A percentile compares a stretch with the other conserved stretches of the same genome.
phyloP scores from a whole-genome alignment of 2,329 filamentous ascomycete genomes.

The Colletotrichum sp. region DNA sequence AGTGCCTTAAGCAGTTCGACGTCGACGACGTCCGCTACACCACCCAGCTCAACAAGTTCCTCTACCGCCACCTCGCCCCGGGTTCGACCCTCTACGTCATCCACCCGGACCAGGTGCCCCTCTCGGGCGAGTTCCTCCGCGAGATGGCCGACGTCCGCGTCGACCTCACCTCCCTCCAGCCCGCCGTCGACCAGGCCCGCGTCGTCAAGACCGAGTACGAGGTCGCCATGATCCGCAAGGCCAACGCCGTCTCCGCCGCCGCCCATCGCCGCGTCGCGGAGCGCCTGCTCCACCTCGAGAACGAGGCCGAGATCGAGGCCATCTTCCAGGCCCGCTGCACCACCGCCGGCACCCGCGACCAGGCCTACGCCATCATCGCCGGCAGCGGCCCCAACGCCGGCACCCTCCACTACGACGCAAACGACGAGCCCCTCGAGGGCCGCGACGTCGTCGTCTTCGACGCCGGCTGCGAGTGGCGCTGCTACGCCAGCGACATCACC shows the following conservation, averaged over 20 bases:
- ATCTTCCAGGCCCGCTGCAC: slow-evolving; percentile 77
- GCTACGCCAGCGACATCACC: slow-evolving; percentile 91
- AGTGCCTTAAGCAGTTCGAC: slow-evolving; percentile 68
- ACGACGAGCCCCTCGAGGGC: slow-evolving; percentile 73
- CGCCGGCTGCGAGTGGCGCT: slow-evolving; percentile 83
- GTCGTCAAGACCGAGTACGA: slow-evolving; percentile 89
- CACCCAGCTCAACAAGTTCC: slow-evolving; percentile 50
- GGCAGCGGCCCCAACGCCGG: slow-evolving; percentile 83
- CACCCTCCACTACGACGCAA: slow-evolving; percentile 85
- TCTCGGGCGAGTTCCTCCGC: slow-evolving; percentile 27
- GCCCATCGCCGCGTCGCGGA: slow-evolving; percentile 79
- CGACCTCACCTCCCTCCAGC: slow-evolving; percentile 60
- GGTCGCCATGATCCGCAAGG: slow-evolving; percentile 78
- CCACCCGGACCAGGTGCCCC: slow-evolving; percentile 47
- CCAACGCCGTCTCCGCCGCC: slow-evolving; percentile 78
- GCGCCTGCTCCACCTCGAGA: slow-evolving; percentile 66
- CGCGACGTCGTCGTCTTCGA: slow-evolving; percentile 83
- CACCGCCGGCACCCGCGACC: slow-evolving; percentile 72
- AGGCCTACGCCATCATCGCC: slow-evolving; percentile 90
- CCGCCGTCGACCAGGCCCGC: slow-evolving; percentile 80
- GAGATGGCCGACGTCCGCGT: slow-evolving; percentile 38
- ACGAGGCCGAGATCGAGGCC: slow-evolving; percentile 85
- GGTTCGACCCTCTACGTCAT: slow-evolving; percentile 48
- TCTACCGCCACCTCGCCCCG: slow-evolving; percentile 44
- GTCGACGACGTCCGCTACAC: slow-evolving; percentile 74